phyloP scores from a whole-genome alignment of 352 stramenopile species.

The Phytophthora capsici region DNA sequence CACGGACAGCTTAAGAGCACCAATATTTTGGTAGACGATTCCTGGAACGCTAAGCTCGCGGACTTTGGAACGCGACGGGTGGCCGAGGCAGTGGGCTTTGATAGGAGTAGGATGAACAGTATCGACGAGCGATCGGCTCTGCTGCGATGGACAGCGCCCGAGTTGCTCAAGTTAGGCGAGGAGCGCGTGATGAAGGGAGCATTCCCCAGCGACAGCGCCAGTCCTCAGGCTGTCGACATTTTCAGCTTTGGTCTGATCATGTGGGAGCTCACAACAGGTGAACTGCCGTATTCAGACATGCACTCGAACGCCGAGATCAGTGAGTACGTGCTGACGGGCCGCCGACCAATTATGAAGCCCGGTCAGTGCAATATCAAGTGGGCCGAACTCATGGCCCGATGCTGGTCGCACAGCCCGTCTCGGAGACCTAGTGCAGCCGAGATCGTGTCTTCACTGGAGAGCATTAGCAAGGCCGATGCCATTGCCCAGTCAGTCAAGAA shows the following conservation, averaged over 20 bases:
- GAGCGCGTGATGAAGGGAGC: conserved; percentile 72
- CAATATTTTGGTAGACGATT: conserved; percentile 90
- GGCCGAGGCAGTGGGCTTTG: conserved; percentile 78
- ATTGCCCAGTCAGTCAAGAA: conserved; percentile 72
- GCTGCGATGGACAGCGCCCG: conserved; percentile 79
- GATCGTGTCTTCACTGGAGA: conserved; percentile 84
- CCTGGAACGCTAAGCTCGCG: conserved; percentile 89
- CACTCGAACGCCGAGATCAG: conserved; percentile 75
- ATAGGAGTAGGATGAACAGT: conserved; percentile 63
- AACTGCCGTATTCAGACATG: conserved; percentile 78
- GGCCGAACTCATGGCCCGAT: conserved; percentile 84
- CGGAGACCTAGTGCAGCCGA: conserved; percentile 77
- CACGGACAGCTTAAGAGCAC: conserved; percentile 89
- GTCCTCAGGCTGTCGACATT: conserved; percentile 84
- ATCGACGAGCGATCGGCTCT: conserved; percentile 65
- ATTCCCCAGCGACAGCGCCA: conserved; percentile 51
- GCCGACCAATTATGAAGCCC: conserved; percentile 77
- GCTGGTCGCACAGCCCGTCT: conserved; percentile 82
- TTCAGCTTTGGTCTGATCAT: conserved; percentile 90
- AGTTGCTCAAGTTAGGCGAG: conserved; percentile 82
- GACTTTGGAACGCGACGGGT: conserved; percentile 87
- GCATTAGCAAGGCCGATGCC: conserved; percentile 75
- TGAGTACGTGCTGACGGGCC: conserved; percentile 77
- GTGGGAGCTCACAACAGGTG: conserved; percentile 88
- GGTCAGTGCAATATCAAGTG: conserved; percentile 85